Base-by-base conservation (phyloP, 1,139 yeast species). In the Magnusiomyces suaveolens region DNA sequence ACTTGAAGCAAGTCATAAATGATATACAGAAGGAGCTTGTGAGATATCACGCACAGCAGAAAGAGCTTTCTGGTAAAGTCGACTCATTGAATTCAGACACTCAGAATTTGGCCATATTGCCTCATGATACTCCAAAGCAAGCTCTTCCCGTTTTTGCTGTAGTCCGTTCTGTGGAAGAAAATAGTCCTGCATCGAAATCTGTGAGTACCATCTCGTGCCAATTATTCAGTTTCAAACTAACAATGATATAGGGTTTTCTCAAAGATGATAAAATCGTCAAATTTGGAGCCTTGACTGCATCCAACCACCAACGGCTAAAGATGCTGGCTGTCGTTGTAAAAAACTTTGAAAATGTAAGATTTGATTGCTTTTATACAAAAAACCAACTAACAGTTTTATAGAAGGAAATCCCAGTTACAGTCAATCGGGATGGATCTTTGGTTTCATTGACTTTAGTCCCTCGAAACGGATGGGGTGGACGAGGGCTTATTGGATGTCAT, bases 401-500 rank as follows among this genome's bases (percentile, higher is more conserved):
- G 59, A 61, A 64, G 46, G 60, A 66, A 6, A 64, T 80, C 14
- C n/a, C n/a, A 2, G 72, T 81, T 6, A 62, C 63, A 4, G 66
- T 81, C 0, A 53, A 69, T 20, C 67, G 85, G 51, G 67, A 60
- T 8, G 63, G 60, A 0, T 62, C 64, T 32, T 54, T 55, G 1
- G 46, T 65, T n/a, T 54, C 58, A 2, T 54, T 80, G 33, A 59
- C 59, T 2, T 67, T 87, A 52, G 69, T 64, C 1, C 95, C 95
- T 1, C 69, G 77, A 1, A 68, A 70, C 12, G 66, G 72, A 14
- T 87, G 95, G 95, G 74, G 74, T 38, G 95, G 95, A 6, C 72
- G 75, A 36, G 95, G 95, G 1, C 66, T 83, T 29, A 70, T 87
- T 33, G 96, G 96, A 1, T 86, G 95, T 64, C 81, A 80, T 57